Evolutionary conservation across 345 rosid genomes (phyloP), one percentile per base, ranked within the genome.

Genomic region (Corchorus olitorius): DNA sequence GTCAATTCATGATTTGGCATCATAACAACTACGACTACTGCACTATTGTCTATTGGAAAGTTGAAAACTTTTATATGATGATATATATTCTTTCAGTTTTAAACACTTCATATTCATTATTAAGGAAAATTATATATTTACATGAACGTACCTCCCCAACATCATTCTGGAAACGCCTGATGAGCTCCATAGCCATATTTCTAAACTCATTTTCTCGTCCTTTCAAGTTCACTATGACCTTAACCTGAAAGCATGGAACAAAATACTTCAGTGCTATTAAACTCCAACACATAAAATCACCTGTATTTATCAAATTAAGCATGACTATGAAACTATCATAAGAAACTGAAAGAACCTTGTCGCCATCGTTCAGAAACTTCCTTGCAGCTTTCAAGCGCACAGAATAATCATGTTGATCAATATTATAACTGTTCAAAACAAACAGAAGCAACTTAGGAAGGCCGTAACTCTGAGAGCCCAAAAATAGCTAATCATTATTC

Each of bases 121-220:
- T 34, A 70, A 50, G 73, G 15, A 70, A 52, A n/a, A 4, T 6
- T 19, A 27, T 8, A 20, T 14, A 37, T 41, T 14, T 63, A 14
- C 35, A 69, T 37, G 16, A 8, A 8, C 20, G 46, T 88, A 93
- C 97, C 98, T 96, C 99, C 19, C 98, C 98, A 61, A 93, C 82
- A 82, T 93, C 97, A 74, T 83, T 89, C 83, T 91, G 98, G 85
- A 96, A 91, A 73, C 92, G 93, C 74, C 87, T 85, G 20, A 96
- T 84, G 41, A 96, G 98, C 80, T 92, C 94, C 79, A 91, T 92
- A 62, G 97, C 99, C 17, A 80, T 90, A 80, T 91, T 96, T 81
- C 94, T 89, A 82, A 93, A 93, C 35, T 93, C 94, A 53, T 93
- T 90, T 86, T 96, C 97, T 73, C 97, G 93, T 20, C 99, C 97